Evolutionary conservation across 1,284 basidiomycete species (phyloP).

Genomic region (Cryptococcus amylolentus): DNA sequence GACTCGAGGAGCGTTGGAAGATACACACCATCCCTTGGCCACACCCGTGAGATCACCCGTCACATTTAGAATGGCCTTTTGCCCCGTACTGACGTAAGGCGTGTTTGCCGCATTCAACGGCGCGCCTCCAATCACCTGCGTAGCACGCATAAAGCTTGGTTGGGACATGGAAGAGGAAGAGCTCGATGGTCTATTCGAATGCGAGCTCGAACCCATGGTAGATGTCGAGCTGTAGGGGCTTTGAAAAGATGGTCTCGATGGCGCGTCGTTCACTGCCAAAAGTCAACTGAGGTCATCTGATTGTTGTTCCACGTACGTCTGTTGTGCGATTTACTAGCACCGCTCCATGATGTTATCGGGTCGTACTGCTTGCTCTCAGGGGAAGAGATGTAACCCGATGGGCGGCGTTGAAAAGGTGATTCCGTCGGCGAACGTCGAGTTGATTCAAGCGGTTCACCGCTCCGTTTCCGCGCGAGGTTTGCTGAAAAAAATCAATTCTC

Average conservation of each 20-base stretch:
- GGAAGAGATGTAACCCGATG: background rate
- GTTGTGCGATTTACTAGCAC: background rate
- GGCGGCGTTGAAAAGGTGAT: background rate
- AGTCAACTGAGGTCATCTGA: too few relatives aligned
- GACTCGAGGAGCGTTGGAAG: background rate
- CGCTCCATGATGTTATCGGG: background rate
- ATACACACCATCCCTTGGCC: constrained; percentile 54
- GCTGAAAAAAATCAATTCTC: background rate
- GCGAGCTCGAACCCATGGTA: background rate
- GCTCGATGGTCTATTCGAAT: too few relatives aligned
- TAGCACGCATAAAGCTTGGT: constrained; percentile 43
- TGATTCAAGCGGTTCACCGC: constrained; percentile 24
- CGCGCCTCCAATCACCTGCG: constrained; percentile 26
- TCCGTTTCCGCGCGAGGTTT: constrained; percentile 19
- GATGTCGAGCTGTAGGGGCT: constrained; percentile 12
- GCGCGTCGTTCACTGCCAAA: too few relatives aligned
- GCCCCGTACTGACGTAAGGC: constrained; percentile 19
- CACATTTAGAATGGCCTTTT: constrained; percentile 47
- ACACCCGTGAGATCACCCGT: constrained; percentile 54
- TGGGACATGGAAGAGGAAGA: constrained; percentile 16
- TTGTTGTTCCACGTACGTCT: background rate
- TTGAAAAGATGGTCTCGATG: background rate
- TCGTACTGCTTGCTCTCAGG: background rate
- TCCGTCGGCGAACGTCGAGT: constrained; percentile 20
- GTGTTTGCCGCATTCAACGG: constrained; percentile 14